Evolutionary conservation across 129 eudicot species (phyloP).

Genomic region (Helichrysum umbraculigerum): DNA sequence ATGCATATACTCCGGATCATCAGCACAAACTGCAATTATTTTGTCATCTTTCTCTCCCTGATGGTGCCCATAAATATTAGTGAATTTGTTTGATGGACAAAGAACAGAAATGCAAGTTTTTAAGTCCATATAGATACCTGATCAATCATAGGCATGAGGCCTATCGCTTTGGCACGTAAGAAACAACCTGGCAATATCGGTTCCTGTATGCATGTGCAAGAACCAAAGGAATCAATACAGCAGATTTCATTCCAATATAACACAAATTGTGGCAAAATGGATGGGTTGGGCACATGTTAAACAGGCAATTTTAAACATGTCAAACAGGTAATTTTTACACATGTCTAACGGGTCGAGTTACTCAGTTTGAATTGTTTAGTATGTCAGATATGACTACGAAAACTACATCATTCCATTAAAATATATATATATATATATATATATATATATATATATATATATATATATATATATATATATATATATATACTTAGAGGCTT

Average conservation of each 20-base stretch:
- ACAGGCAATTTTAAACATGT: background rate
- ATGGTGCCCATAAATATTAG: background rate
- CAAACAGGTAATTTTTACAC: background rate
- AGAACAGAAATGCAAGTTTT: background rate
- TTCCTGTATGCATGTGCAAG: constrained; percentile 53
- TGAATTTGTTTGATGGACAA: background rate
- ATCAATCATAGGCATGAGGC: constrained; percentile 98
- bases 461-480: too few relatives aligned
- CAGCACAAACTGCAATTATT: constrained; percentile 98
- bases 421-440: too few relatives aligned
- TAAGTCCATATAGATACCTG: constrained; percentile 47
- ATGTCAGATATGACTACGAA: background rate
- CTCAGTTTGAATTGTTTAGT: background rate
- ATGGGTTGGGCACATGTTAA: background rate
- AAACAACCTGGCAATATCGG: constrained; percentile 93
- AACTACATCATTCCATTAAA: background rate
- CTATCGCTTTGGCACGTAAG: constrained; percentile 90
- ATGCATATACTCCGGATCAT: constrained; percentile 85
- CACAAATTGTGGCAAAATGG: background rate
- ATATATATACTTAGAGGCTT: too few relatives aligned
- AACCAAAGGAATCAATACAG: background rate
- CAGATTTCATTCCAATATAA: background rate
- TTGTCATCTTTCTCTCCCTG: constrained; percentile 98
- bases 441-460: too few relatives aligned
- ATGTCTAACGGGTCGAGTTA: background rate